Base-by-base conservation (phyloP, 495 filamentous ascomycete species). In the Niebla homalea region DNA sequence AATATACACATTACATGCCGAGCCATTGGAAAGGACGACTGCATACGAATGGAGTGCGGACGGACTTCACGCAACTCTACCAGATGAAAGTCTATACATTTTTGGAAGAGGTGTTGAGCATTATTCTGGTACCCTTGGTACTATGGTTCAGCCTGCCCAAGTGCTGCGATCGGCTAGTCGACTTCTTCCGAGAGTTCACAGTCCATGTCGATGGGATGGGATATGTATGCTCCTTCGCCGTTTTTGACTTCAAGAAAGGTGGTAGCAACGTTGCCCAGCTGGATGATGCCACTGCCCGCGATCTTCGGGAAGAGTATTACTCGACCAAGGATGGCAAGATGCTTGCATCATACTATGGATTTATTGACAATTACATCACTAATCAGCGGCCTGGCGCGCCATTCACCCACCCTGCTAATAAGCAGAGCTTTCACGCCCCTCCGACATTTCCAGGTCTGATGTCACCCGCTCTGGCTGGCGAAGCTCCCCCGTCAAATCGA, bases 161-260 rank as follows among this genome's bases (percentile, higher is more conserved):
- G 60, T 89, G 84, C 67, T 88, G 83, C 63, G 93, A 97, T 59
- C 85, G 87, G 47, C 78, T 97, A 51, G 84, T 98, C 45, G 92
- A 98, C 60, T 98, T 98, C 67, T 96, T 98, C 68, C 78, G 92
- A 15, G 92, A 98, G 61, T 96, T 95, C 59, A 95, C 92, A 1
- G 79, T 98, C 18, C 90, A 97, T 58, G 88, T 98, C 11, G 93
- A 98, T 67, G 92, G 92, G 0, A 74, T 98, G 50, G 92, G 92
- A 35, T 87, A 94, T 60, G 85, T 97, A 18, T 98, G 92, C 64
- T 93, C 87, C 14, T 96, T 94, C 67, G 92, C 89, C 18, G 87
- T 94, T n/a, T 98, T 98, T 56, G 85, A 95, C 55, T 98, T 97
- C 71, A 86, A 94, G 63, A 89, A 84, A 58, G 85, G 81, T 22